Evolutionary conservation across 805 yeast genomes (phyloP), one percentile per base, ranked within the genome.

Genomic region (Ogataea chonburiensis): DNA sequence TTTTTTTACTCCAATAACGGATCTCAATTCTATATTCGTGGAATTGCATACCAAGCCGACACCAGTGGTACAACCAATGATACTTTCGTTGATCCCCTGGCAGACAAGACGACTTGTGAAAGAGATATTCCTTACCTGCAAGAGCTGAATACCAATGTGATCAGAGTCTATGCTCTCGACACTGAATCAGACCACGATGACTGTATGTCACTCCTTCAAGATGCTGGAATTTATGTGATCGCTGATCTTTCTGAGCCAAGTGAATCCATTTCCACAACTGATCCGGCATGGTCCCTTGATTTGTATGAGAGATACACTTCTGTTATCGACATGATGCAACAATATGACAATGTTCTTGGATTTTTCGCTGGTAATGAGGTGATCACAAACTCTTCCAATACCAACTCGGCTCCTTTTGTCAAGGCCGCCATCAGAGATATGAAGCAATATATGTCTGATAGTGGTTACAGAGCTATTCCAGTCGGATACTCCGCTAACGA

Each of bases 331-430:
- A 60, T 63, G 53, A 77, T 84, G 71, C 75, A 75, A 41, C 69
- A 73, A 57, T 83, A 82, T 63, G 72, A 85, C 53, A 84, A 83
- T 60, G 71, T 81, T 34, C 67, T 84, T 49, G 93, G 93, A 52
- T 84, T 83, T 72, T 83, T 83, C 60, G 91, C 91, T 31, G 91
- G 91, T 71, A 84, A 84, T 58, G 91, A 84, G 71, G 91, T 84
- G 45, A 73, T 87, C 54, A 82, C 83, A 64, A 71, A 75, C 51
- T 59, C 58, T 20, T 57, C 75, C 50, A 82, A 80, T 66, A 79
- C 89, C 40, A 80, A 71, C 45, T 81, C 91, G 40, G 83, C 91
- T 37, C 81, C 91, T 24, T 84, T 75, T 58, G 91, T 84, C 47
- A 84, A 84, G 63, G 91, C 91, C 44, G 91, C 91, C 19, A 63